Evolutionary conservation across 305 asterid species (phyloP).

Genomic region (Ajuga reptans): DNA sequence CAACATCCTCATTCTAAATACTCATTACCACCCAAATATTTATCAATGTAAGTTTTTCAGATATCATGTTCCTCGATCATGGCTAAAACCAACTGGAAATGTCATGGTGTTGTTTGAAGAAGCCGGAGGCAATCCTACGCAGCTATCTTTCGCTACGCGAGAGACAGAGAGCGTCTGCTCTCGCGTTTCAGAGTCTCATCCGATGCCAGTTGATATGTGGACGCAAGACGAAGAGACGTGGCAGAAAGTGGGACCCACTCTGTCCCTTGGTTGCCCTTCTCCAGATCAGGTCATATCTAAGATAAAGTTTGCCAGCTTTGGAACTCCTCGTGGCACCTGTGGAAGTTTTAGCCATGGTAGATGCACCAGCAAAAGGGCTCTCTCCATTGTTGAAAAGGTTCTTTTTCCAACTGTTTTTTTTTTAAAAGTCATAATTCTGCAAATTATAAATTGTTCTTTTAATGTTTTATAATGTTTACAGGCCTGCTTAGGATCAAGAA

Average conservation of each 20-base stretch:
- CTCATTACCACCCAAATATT: not conserved
- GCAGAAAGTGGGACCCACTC: constrained; percentile 36
- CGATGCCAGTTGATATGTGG: constrained; percentile 72
- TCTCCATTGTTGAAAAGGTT: constrained; percentile 59
- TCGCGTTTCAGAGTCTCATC: constrained; percentile 59
- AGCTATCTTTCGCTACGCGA: constrained; percentile 54
- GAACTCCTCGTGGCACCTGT: constrained; percentile 69
- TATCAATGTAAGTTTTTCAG: constrained; percentile 33
- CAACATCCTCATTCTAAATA: not conserved
- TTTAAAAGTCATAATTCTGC: not conserved
- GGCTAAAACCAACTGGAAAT: constrained; percentile 70
- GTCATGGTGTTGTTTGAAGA: constrained; percentile 77
- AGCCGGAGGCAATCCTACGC: constrained; percentile 78
- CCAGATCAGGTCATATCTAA: constrained; percentile 62
- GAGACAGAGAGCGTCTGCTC: constrained; percentile 62
- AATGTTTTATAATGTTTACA: constrained; percentile 18
- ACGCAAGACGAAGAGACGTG: constrained; percentile 35
- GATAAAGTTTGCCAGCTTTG: constrained; percentile 68
- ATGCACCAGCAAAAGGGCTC: constrained; percentile 67
- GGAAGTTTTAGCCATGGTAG: constrained; percentile 74
- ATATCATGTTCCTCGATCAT: constrained; percentile 88
- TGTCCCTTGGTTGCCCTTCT: constrained; percentile 57
- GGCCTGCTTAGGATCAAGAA: constrained; percentile 81
- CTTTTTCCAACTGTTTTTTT: not conserved
- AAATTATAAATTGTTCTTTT: not conserved